These are phyloP conservation scores for Peronosclerospora sorghi DNA, from an alignment of 352 stramenopile species.

Conservation along the genomic window DNA sequence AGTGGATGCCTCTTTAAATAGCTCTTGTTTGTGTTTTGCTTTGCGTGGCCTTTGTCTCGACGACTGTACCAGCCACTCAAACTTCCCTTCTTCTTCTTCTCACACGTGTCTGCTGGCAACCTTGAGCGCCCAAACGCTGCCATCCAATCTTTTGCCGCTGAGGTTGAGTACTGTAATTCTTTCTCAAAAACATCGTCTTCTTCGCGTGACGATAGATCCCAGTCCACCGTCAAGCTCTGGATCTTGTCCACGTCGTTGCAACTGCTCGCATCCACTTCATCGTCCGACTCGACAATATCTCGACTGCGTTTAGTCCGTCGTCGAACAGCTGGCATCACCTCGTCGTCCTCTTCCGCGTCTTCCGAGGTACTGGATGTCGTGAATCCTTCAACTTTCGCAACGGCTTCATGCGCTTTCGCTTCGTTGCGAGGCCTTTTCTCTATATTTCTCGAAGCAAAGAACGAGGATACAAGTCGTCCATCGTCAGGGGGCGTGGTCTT, in stretches of 20 bases:
- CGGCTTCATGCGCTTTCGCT: neutral
- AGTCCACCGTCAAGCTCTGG: slow-evolving; percentile 20
- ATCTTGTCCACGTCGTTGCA: slow-evolving; percentile 4
- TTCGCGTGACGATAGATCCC: slow-evolving; percentile 33
- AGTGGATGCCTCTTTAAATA: slow-evolving; percentile 1
- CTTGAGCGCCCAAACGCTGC: slow-evolving; percentile 30
- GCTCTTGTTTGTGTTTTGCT: neutral
- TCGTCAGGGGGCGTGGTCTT: neutral
- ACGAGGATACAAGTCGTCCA: slow-evolving; percentile 27
- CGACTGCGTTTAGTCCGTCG: slow-evolving; percentile 37
- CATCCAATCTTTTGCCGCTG: slow-evolving; percentile 46
- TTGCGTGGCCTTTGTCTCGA: slow-evolving; percentile 4
- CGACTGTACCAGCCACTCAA: slow-evolving; percentile 13
- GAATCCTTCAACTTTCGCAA: neutral
- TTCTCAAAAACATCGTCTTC: slow-evolving; percentile 19
- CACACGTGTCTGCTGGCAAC: slow-evolving; percentile 24
- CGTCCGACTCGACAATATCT: slow-evolving; percentile 56
- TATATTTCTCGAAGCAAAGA: too few species aligned
- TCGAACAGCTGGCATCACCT: slow-evolving; percentile 20
- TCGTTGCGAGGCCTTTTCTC: too few species aligned
- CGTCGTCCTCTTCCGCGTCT: slow-evolving; percentile 39
- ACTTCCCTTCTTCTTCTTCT: neutral
- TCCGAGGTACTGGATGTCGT: slow-evolving; percentile 25
- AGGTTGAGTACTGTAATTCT: slow-evolving; percentile 18
- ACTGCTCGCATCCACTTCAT: slow-evolving; percentile 18